Percentiles rank a stretch among this genome's conserved stretches.
Evolutionary conservation across 805 yeast genomes (phyloP).

Genomic region (Zygotorulaspora florentina): DNA sequence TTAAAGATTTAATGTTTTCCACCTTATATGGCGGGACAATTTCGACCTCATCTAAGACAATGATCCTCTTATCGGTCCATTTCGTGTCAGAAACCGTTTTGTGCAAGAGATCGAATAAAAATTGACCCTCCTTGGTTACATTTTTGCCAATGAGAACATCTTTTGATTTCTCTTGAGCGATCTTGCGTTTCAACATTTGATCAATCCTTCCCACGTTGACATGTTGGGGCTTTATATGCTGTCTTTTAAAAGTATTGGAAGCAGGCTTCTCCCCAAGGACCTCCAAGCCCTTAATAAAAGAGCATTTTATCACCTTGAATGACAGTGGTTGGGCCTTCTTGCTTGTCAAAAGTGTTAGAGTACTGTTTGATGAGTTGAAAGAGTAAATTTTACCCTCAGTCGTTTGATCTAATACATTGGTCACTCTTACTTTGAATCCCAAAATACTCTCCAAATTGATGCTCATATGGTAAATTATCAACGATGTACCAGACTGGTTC

Average conservation of each 20-base stretch:
- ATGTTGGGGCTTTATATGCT: conserved; percentile 34
- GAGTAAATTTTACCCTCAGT: conserved; percentile 63
- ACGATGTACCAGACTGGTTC: no score
- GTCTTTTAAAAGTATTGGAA: conserved; percentile 29
- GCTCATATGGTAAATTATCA: conserved; percentile 21
- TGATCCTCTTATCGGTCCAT: conserved; percentile 43
- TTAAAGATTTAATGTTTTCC: conserved; percentile 21
- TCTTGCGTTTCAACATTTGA: conserved; percentile 22
- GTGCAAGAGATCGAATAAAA: conserved; percentile 41
- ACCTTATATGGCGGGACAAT: conserved; percentile 43
- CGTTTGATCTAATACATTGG: conserved; percentile 53
- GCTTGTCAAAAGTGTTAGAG: conserved; percentile 33
- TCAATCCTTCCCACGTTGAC: conserved; percentile 32
- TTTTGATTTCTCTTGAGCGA: conserved; percentile 25
- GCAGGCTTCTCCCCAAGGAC: conserved; percentile 40
- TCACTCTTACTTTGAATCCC: conserved; percentile 51
- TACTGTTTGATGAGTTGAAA: conserved; percentile 44
- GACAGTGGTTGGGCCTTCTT: conserved; percentile 24
- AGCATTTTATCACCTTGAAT: conserved; percentile 52
- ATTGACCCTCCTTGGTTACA: conserved; percentile 42
- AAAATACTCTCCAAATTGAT: conserved; percentile 27
- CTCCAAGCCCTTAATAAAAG: conserved; percentile 52
- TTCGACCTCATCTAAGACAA: conserved; percentile 45
- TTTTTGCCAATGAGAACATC: conserved; percentile 34
- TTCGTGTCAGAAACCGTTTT: conserved; percentile 43